Conservation (phyloP, 2,329 filamentous ascomycete genomes). For the Cladophialophora chaetospira region DNA sequence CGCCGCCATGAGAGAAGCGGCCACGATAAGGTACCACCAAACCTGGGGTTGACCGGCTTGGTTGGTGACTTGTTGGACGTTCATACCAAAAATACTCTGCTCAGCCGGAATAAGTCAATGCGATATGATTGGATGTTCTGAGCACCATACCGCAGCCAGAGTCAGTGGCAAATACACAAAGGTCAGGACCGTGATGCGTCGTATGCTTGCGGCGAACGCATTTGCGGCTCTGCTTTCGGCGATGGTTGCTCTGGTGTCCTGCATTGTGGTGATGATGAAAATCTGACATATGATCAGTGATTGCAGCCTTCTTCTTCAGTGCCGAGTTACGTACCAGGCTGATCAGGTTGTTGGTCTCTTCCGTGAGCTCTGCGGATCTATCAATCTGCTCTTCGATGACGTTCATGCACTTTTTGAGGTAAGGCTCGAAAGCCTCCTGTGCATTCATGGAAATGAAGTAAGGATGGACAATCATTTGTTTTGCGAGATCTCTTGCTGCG, state of each 20-base stretch:
- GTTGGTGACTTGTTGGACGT: neutral
- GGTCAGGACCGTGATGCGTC: neutral
- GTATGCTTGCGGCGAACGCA: neutral
- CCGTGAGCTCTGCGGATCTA: neutral
- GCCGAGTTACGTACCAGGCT: neutral
- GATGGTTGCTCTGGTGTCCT: neutral
- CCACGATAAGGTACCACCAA: neutral
- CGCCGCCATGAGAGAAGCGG: neutral
- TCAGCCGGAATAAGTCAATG: neutral
- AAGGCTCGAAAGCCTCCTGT: neutral
- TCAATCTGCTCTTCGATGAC: neutral
- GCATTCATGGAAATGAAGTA: too few relatives aligned
- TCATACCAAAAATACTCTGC: neutral
- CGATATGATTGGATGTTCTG: neutral
- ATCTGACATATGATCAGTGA: neutral
- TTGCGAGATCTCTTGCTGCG: neutral
- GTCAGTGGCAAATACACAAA: neutral
- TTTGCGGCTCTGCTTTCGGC: neutral
- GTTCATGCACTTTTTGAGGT: neutral
- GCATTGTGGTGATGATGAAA: neutral
- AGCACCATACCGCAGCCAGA: neutral
- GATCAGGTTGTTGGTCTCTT: neutral
- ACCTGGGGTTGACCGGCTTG: neutral
- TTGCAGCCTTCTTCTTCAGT: too few relatives aligned
- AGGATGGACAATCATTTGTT: neutral